These are phyloP conservation scores for Bjerkandera adusta DNA, from an alignment of 1,284 basidiomycete genomes.

Conservation along the genomic window DNA sequence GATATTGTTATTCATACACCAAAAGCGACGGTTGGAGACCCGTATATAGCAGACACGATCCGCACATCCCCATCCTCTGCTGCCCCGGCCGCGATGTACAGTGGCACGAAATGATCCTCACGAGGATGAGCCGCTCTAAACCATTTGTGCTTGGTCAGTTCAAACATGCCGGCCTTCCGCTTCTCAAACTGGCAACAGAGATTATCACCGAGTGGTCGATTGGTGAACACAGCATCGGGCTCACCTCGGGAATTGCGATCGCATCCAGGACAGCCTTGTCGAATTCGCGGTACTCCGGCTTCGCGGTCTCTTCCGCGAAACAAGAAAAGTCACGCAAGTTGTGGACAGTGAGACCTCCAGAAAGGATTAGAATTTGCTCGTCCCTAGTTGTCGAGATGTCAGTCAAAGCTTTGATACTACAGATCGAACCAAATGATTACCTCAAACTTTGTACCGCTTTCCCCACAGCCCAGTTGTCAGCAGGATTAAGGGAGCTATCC, in stretches of 20 bases:
- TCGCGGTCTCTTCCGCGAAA: conserved; percentile 51
- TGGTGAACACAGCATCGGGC: conserved; percentile 17
- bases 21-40: conserved; percentile 61
- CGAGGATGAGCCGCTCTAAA: conserved; percentile 68
- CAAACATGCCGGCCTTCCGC: conserved; percentile 44
- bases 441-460: conserved; percentile 58
- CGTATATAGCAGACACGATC: conserved; percentile 53
- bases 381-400: conserved; percentile 33
- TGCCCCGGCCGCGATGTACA: conserved; percentile 74
- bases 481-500: conserved; percentile 56
- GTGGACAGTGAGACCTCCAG: conserved; percentile 69
- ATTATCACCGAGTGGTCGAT: conserved; percentile 3
- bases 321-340: conserved; percentile 57
- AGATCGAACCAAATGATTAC: conserved; percentile 28
- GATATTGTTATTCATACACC: conserved; percentile 44
- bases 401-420: not conserved
- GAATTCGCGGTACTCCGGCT: conserved; percentile 50
- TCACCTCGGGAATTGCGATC: conserved; percentile 45
- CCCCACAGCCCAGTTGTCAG: conserved; percentile 64
- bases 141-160: conserved; percentile 51
- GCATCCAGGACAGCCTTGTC: conserved; percentile 60
- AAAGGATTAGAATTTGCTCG: conserved; percentile 67
- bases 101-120: conserved; percentile 71
- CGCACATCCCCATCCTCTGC: conserved; percentile 52
- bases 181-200: conserved; percentile 30